Evolutionary conservation across 192 early-diverging fungal species (phyloP).

Genomic region (Linnemannia hyalina): DNA sequence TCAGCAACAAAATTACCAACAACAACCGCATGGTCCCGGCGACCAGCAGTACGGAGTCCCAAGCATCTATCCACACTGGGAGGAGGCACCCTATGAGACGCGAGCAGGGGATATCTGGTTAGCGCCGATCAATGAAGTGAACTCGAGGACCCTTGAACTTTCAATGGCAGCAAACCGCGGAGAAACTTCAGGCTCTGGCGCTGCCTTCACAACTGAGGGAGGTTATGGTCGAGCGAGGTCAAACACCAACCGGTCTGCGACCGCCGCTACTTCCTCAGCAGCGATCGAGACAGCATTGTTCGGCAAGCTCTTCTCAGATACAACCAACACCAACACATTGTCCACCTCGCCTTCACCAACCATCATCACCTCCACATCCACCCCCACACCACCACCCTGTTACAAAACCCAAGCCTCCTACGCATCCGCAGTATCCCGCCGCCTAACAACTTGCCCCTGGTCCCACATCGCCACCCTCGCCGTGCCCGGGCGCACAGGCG

Average conservation of each 20-base stretch:
- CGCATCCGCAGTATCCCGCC: conserved; percentile 21
- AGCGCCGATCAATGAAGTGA: too few relatives aligned
- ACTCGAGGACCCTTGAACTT: too few relatives aligned
- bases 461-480: conserved; percentile 46
- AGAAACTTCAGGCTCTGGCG: too few relatives aligned
- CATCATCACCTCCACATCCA: background rate
- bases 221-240: too few relatives aligned
- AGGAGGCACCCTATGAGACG: too few relatives aligned
- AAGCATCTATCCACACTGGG: too few relatives aligned
- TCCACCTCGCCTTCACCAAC: background rate
- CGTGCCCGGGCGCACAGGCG: conserved; percentile 68
- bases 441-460: conserved; percentile 28
- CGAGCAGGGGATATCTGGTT: too few relatives aligned
- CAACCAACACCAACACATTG: background rate
- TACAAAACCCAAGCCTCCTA: conserved; percentile 13
- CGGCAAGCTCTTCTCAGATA: background rate
- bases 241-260: background rate
- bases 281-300: background rate
- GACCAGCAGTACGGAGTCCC: too few relatives aligned
- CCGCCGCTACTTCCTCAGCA: background rate
- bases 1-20: background rate
- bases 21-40: background rate
- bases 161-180: too few relatives aligned
- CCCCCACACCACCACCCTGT: background rate
- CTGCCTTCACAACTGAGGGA: too few relatives aligned